Base-by-base conservation (phyloP, 2,329 filamentous ascomycete genomes). In the Hypomyces perniciosus region DNA sequence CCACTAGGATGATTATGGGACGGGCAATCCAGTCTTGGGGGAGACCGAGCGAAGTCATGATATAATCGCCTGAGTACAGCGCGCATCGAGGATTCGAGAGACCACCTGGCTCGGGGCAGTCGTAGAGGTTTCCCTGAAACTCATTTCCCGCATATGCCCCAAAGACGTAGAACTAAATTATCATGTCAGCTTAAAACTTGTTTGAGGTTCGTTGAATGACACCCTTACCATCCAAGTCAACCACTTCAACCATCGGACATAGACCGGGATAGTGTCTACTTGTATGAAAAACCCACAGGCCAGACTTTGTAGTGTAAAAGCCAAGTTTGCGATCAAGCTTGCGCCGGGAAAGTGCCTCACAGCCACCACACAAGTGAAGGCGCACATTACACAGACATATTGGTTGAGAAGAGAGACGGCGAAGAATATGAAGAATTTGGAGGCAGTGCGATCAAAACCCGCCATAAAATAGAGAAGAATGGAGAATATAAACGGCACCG, bases 221-320 rank as follows among this genome's bases (percentile, higher is more conserved):
- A 30, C 6, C 8, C 72, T 62, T 66, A 77, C 77, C 26, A 77
- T 75, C 56, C 83, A 85, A 1, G 80, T 78, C 27, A 76, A 75
- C 72, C 81, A 86, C 62, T 89, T 90, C 2, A 87, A 70, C 87
- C 87, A 91, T 50, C 86, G 76, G n/a, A 89, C 80, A 59, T 90
- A 91, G 1, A 90, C 73, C 0, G 87, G 85, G 4, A 91, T 86
- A 5, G 83, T 81, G 48, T 87, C 81, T 8, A 77, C 75, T 63
- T 90, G 86, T 10, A 90, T 81, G 57, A 91, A 90, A 65, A 85
- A 90, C 1, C 87, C 87, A 56, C 86, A 89, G 0, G 83, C 83
- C 71, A 90, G 81, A 2, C 79, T 85, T 61, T 91, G 87, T 20
- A 90, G 57, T 0, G 87, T 91, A 58, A 84, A 90, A 0, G 76